Conservation (phyloP, 257 asterid genomes). For the Buddleja alternifolia region DNA sequence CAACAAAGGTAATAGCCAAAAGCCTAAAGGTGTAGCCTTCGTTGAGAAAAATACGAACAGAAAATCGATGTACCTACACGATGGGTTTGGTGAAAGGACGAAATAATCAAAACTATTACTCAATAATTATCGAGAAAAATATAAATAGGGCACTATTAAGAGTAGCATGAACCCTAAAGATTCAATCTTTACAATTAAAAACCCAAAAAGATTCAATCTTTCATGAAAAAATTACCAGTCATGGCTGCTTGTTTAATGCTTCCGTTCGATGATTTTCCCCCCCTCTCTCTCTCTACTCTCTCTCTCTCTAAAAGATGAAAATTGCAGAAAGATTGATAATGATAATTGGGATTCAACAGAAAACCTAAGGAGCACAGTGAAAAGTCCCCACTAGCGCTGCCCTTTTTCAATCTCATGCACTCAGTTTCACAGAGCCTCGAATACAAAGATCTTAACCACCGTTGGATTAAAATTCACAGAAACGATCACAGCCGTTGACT, state of each 20-base stretch:
- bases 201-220: conserved; percentile 12
- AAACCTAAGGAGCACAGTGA: conserved; percentile 44
- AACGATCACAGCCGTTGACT: conserved; percentile 43
- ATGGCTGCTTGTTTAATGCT: conserved; percentile 46
- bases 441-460: conserved; percentile 24
- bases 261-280: conserved; percentile 18
- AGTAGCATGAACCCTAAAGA: conserved; percentile 29
- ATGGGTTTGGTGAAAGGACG: too few relatives aligned
- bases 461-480: neutral
- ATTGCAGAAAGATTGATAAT: conserved; percentile 18
- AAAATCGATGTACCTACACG: too few relatives aligned
- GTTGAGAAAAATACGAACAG: too few relatives aligned
- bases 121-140: neutral
- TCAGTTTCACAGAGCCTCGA: conserved; percentile 23
- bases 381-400: conserved; percentile 19
- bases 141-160: neutral
- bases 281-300: neutral
- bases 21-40: too few relatives aligned
- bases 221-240: conserved; percentile 54
- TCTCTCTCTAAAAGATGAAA: conserved; percentile 2
- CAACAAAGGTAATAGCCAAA: too few relatives aligned
- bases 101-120: conserved; percentile 14
- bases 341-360: neutral
- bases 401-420: conserved; percentile 18
- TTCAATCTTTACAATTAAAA: conserved; percentile 5